A percentile compares a stretch with the other conserved stretches of the same genome.
Evolutionary conservation across 768 basidiomycete species (phyloP).

Genomic region (Antrodiella citrinella): DNA sequence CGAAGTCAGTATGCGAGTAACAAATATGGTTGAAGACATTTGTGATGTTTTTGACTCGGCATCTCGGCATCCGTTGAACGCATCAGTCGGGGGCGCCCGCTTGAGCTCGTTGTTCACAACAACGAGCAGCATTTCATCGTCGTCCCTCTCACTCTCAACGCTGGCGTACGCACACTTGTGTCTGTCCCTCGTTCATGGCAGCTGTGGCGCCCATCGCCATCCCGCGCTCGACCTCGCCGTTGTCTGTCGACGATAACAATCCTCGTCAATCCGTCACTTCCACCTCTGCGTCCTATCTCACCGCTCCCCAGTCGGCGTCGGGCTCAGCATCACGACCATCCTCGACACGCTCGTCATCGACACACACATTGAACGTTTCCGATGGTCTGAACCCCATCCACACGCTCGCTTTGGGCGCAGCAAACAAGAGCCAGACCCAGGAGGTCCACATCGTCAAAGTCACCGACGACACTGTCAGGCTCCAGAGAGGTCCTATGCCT

Average conservation of each 20-base stretch:
- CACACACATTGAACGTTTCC: constrained; percentile 20
- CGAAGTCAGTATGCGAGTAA: too few species aligned
- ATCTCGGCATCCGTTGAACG: too few species aligned
- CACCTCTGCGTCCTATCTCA: constrained; percentile 9
- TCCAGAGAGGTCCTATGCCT: constrained; percentile 16
- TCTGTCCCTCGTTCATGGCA: background rate
- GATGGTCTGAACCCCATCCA: constrained; percentile 27
- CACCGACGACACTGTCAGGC: constrained; percentile 37
- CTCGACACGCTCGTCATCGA: constrained; percentile 28
- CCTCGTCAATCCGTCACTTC: constrained; percentile 8
- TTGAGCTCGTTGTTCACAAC: too few species aligned
- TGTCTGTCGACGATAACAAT: constrained; percentile 5
- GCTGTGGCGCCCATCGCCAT: constrained; percentile 5
- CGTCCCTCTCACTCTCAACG: too few species aligned
- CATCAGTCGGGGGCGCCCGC: too few species aligned
- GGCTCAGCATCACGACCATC: background rate
- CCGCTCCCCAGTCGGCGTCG: constrained; percentile 8
- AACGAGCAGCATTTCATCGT: too few species aligned
- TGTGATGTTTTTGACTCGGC: too few species aligned
- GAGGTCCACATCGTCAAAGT: constrained; percentile 51
- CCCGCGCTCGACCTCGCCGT: constrained; percentile 6
- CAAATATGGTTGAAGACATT: too few species aligned
- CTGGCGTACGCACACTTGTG: too few species aligned
- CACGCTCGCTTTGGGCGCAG: constrained; percentile 19
- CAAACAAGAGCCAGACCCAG: constrained; percentile 26